Base-by-base conservation (phyloP, 1,284 basidiomycete genomes). In the Ustilago tritici region DNA sequence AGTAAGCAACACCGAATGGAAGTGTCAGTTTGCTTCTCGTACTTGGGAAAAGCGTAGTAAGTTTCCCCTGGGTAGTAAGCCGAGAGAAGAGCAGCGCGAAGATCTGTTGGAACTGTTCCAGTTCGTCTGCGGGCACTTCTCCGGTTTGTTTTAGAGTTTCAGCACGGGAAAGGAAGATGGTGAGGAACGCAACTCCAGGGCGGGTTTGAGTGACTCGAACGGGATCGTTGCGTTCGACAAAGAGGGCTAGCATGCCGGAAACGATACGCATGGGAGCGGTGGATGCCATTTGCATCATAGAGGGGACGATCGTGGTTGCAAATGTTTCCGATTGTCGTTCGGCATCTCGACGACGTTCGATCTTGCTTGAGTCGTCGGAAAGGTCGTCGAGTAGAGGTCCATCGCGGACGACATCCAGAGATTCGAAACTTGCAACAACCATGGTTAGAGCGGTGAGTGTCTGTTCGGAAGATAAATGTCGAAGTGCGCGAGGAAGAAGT, bases 131-230 rank as follows among this genome's bases (percentile, higher is more conserved):
- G 2, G 91, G 89, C 12, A 71, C 63, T 2, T 65, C 78, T 2
- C 77, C 67, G 1, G 68, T 74, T 62, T 95, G 93, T 83, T 94
- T 93, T 79, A 99, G 91, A 32, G 93, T 90, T 86, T 96, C 95
- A 12, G 95, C 95, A 50, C 95, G 91, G 70, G 93, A 95, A 65
- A 99, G 88, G 86, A 99, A 92, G 57, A 97, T 89, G 0, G 95
- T 99, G 72, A 98, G 89, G 60, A 99, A 90, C 9, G 95, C 94
- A 34, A 98, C 89, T 38, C 96, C 97, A 60, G 97, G 95, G 92
- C 97, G 81, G 9, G 78, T 84, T 60, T 91, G 90, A 23, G 93
- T 91, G 54, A 95, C 89, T 53, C 88, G 87, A 15, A 91, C 88
- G 36, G 94, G 89, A 81, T 97, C 90, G 81, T 92, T 94, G 43